Percentiles rank a stretch among this genome's conserved stretches.
These are phyloP conservation scores for Echium plantagineum DNA, from an alignment of 257 asterid genomes.

Conservation along the genomic window DNA sequence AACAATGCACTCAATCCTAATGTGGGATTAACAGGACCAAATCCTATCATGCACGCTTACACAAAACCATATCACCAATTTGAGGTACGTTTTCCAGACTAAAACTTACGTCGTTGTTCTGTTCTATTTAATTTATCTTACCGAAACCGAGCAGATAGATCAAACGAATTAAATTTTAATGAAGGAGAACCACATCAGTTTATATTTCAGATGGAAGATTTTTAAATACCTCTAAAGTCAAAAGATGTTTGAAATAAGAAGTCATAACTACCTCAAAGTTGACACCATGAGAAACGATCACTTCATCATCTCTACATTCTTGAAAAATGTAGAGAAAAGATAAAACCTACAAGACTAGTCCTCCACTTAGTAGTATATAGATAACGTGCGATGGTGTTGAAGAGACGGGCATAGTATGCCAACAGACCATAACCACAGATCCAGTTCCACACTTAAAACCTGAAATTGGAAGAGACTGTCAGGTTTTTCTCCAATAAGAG, in stretches of 20 bases:
- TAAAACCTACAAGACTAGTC: not conserved
- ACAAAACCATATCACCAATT: too few relatives aligned
- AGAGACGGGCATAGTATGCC: conserved; percentile 62
- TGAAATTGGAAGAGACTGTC: conserved; percentile 23
- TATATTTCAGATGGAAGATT: not conserved
- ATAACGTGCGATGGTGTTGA: conserved; percentile 81
- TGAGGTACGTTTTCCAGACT: too few relatives aligned
- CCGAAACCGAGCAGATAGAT: too few relatives aligned
- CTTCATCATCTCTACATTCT: not conserved
- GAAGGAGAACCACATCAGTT: not conserved
- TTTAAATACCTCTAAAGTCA: not conserved
- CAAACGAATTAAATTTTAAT: too few relatives aligned
- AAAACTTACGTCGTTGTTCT: too few relatives aligned
- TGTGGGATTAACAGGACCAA: too few relatives aligned
- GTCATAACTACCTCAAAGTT: not conserved
- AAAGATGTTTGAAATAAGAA: not conserved
- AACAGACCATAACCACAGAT: conserved; percentile 91
- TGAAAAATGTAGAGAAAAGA: not conserved
- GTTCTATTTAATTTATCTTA: too few relatives aligned
- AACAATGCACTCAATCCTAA: too few relatives aligned
- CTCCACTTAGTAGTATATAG: conserved; percentile 54
- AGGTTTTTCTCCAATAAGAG: conserved; percentile 2
- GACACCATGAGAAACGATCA: not conserved
- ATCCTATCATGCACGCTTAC: too few relatives aligned
- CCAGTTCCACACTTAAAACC: conserved; percentile 93